Percentiles rank a stretch among this genome's conserved stretches.
phyloP scores from a whole-genome alignment of 257 asterid genomes.

The Nicotiana paniculata region DNA sequence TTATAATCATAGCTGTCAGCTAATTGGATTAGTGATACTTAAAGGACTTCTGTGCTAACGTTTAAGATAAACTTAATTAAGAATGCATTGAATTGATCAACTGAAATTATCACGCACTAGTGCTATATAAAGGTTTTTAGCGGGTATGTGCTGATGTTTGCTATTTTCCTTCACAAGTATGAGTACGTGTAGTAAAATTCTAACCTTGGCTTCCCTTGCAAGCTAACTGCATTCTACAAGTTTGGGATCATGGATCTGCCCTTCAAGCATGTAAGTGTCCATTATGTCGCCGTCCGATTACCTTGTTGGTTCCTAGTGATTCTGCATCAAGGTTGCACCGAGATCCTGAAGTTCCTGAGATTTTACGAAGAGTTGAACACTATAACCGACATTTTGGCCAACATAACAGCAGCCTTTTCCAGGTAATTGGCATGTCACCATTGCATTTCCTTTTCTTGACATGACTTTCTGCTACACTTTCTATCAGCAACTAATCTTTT shows the following conservation, averaged over 20 bases:
- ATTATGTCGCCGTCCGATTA: conserved; percentile 82
- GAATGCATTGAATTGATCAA: neutral
- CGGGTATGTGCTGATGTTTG: neutral
- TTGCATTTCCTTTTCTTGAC: conserved; percentile 22
- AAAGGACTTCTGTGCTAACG: neutral
- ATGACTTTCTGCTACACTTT: conserved; percentile 8
- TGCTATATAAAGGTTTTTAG: neutral
- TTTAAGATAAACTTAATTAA: neutral
- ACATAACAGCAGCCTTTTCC: conserved; percentile 45
- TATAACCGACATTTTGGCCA: conserved; percentile 76
- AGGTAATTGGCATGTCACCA: conserved; percentile 39
- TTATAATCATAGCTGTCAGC: too few species aligned
- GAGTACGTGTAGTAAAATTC: neutral
- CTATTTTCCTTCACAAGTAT: neutral
- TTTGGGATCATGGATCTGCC: conserved; percentile 80
- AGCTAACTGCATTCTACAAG: conserved; percentile 80
- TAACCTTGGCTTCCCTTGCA: conserved; percentile 4
- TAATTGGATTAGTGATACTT: neutral
- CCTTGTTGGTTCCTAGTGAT: conserved; percentile 78
- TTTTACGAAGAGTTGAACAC: conserved; percentile 55
- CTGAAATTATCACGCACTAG: neutral
- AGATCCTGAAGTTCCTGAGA: conserved; percentile 38
- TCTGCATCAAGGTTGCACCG: conserved; percentile 43
- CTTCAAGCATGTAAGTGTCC: conserved; percentile 87
- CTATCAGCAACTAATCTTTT: neutral